These are phyloP conservation scores for Ustilago lituana DNA, from an alignment of 1,284 basidiomycete species.

Conservation along the genomic window DNA sequence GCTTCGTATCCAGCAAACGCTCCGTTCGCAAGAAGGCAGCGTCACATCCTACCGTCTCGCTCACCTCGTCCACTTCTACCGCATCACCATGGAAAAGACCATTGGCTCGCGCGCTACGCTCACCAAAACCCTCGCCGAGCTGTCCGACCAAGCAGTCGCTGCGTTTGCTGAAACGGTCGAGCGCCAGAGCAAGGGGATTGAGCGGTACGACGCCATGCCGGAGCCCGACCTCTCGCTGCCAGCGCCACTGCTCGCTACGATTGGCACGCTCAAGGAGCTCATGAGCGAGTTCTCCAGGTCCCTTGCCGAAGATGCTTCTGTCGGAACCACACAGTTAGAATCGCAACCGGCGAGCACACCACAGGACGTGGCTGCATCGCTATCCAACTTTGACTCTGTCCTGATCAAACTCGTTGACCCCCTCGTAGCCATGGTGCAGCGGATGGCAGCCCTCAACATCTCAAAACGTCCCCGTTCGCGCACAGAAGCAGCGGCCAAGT, in stretches of 20 bases:
- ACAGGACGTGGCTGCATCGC: background rate
- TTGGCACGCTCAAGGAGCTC: constrained; percentile 54
- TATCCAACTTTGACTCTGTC: constrained; percentile 44
- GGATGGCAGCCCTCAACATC: constrained; percentile 26
- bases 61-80: constrained; percentile 93
- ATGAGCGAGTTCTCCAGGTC: constrained; percentile 45
- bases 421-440: constrained; percentile 34
- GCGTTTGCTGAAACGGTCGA: constrained; percentile 57
- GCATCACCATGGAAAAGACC: constrained; percentile 88
- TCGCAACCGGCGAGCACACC: background rate
- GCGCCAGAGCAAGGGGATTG: constrained; percentile 42
- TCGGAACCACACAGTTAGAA: background rate
- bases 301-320: constrained; percentile 23
- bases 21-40: constrained; percentile 89
- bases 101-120: constrained; percentile 83
- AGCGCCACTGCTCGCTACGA: constrained; percentile 37
- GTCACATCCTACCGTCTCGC: constrained; percentile 90
- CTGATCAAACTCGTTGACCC: constrained; percentile 49
- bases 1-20: constrained; percentile 87
- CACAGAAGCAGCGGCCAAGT: constrained; percentile 19
- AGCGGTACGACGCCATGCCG: constrained; percentile 34
- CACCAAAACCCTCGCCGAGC: constrained; percentile 80
- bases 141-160: constrained; percentile 32
- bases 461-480: constrained; percentile 13
- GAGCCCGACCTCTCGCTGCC: constrained; percentile 41